phyloP scores from a whole-genome alignment of 768 basidiomycete species.

The Chalciporus chontae region DNA sequence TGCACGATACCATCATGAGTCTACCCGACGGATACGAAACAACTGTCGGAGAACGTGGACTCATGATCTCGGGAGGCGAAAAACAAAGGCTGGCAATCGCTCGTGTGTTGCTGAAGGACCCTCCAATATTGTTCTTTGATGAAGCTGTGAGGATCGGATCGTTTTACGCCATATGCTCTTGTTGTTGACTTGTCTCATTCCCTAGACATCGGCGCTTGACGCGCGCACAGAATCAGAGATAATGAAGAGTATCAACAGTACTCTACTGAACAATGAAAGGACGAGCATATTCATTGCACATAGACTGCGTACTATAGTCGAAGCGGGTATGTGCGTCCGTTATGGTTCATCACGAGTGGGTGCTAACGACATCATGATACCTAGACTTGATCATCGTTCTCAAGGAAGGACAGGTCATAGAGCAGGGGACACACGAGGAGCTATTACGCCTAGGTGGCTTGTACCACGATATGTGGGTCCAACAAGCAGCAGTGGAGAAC shows the following conservation, averaged over 20 bases:
- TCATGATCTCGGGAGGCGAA: conserved; percentile 99
- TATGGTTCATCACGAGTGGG: background rate
- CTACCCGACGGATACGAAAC: conserved; percentile 87
- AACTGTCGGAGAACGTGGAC: conserved; percentile 90
- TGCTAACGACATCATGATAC: background rate
- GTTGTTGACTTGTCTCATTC: background rate
- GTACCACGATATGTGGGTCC: conserved; percentile 80
- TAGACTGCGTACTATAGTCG: conserved; percentile 82
- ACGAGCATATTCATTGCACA: conserved; percentile 99
- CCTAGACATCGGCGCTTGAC: conserved; percentile 91
- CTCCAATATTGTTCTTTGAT: conserved; percentile 95
- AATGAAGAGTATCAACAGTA: conserved; percentile 88
- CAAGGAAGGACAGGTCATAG: conserved; percentile 84
- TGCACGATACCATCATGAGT: conserved; percentile 73
- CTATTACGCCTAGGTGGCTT: conserved; percentile 67
- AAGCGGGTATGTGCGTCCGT: conserved; percentile 60
- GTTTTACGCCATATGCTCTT: background rate
- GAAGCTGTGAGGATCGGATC: conserved; percentile 70
- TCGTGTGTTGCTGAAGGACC: conserved; percentile 88
- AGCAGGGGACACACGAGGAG: conserved; percentile 92
- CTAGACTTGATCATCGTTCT: conserved; percentile 91
- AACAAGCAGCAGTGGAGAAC: conserved; percentile 52
- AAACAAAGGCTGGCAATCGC: conserved; percentile 97
- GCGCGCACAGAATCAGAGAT: conserved; percentile 92
- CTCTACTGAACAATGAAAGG: conserved; percentile 69